phyloP scores from a whole-genome alignment of 2,329 filamentous ascomycete genomes.

The Intubia oerlemansii region DNA sequence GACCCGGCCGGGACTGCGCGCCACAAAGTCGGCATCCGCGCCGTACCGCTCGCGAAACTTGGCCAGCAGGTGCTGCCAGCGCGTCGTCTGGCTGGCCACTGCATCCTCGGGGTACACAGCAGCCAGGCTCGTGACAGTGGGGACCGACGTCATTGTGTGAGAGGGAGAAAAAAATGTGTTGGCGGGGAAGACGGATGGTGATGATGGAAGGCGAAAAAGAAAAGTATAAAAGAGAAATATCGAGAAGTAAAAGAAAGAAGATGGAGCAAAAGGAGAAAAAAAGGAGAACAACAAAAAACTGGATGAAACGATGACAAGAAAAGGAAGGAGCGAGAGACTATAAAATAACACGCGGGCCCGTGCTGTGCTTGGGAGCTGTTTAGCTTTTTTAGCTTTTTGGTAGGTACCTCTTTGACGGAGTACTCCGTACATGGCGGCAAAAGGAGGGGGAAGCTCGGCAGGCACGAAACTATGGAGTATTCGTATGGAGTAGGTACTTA shows the following conservation, averaged over 20 bases:
- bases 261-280: not conserved
- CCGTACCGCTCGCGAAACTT: constrained; percentile 53
- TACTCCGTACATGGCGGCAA: too few species aligned
- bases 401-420: too few species aligned
- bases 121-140: constrained; percentile 49
- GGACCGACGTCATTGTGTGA: constrained; percentile 37
- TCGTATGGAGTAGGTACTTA: too few species aligned
- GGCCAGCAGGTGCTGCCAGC: constrained; percentile 56
- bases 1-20: constrained; percentile 80
- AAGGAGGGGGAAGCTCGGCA: too few species aligned
- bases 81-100: constrained; percentile 39
- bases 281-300: not conserved
- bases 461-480: too few species aligned
- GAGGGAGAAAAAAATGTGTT: not conserved
- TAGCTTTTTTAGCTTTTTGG: too few species aligned
- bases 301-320: too few species aligned
- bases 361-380: too few species aligned
- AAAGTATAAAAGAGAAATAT: not conserved
- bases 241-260: too few species aligned
- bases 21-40: constrained; percentile 54
- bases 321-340: too few species aligned
- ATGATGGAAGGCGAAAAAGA: not conserved
- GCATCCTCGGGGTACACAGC: constrained; percentile 70
- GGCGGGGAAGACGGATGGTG: too few species aligned
- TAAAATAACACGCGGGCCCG: too few species aligned